These are phyloP conservation scores for Tylopilus plumbeoviolaceoides DNA, from an alignment of 768 basidiomycete species.

Conservation along the genomic window DNA sequence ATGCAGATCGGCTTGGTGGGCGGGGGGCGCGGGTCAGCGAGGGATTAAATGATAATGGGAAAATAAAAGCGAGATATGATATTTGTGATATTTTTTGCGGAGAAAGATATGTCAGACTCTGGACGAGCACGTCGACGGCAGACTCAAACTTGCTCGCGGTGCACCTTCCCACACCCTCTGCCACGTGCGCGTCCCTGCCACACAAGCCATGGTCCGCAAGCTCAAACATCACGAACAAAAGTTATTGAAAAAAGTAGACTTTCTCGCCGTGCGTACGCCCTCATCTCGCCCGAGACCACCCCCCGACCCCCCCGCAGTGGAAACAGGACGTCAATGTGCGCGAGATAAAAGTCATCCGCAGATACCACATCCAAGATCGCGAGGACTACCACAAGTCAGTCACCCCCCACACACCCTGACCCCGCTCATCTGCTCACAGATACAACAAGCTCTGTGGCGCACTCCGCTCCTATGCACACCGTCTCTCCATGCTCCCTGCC, in stretches of 20 bases:
- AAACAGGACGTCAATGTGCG: conserved; percentile 90
- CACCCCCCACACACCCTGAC: not conserved
- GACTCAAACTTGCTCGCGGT: conserved; percentile 20
- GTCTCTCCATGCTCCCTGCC: conserved; percentile 79
- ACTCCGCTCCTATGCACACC: conserved; percentile 80
- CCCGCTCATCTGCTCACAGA: conserved; percentile 31
- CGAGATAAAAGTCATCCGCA: conserved; percentile 90
- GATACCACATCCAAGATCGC: conserved; percentile 92
- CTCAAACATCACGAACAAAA: conserved; percentile 96
- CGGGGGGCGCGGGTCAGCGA: conserved; percentile 1
- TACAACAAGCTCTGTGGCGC: conserved; percentile 96
- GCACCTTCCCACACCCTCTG: conserved; percentile 27
- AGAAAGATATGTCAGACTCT: conserved; percentile 25
- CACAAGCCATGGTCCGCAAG: conserved; percentile 68
- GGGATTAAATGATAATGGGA: conserved; percentile 10
- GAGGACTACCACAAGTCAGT: conserved; percentile 89
- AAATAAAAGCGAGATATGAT: conserved; percentile 28
- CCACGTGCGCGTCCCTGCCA: conserved; percentile 28
- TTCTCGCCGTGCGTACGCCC: conserved; percentile 67
- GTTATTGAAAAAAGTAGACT: conserved; percentile 94
- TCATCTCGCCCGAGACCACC: not conserved
- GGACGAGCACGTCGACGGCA: conserved; percentile 30
- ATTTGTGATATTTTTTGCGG: conserved; percentile 24
- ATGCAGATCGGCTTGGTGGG: conserved; percentile 16
- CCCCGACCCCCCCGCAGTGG: conserved; percentile 55